Evolutionary conservation across 2,329 filamentous ascomycete genomes (phyloP), one percentile per base, ranked within the genome.

Genomic region (Stagonosporopsis rhizophila): DNA sequence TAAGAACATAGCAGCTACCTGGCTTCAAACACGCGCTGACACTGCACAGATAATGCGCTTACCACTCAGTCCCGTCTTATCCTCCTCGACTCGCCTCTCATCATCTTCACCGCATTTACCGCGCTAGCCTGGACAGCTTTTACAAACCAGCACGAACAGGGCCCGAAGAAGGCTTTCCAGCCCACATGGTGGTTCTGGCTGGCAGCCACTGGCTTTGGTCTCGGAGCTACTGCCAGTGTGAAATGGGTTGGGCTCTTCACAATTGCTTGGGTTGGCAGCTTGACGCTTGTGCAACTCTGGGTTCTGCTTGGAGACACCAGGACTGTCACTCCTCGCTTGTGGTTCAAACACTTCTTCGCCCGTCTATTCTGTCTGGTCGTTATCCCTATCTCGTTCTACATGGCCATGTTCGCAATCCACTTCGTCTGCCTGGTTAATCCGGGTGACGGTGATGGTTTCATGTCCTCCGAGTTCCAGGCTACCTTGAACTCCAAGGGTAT

Each of bases 161-260:
- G 95, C 19, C 93, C 93, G 9, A 82, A 86, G 15, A 90, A 92
- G 78, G 94, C 95, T 19, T 99, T 99, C 80, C 83, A 88, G 65
- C 85, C 90, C 8, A 89, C 87, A 70, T 99, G 95, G 95, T 99
- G 95, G 95, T 97, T 98, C 80, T 99, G 95, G 94, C 85, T 99
- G 51, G 83, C 85, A 54, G 87, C 91, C 74, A 96, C 91, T 40
- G 95, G 95, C 67, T 80, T 99, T 39, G 90, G 89, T 34, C 83
- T 99, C 46, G 95, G 95, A 60, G 89, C 94, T 46, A 98, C 95
- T 7, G 86, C 89, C 60, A 98, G 94, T 80, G 93, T 98, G 71
- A 99, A 99, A 82, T 99, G 95, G 95, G 95, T 99, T 72, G 95
- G 95, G 46, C 83, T 99, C 48, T 98, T 99, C 82, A 99, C 95